Evolutionary conservation across 805 yeast species (phyloP).

Genomic region (Komagataella pseudopastoris): DNA sequence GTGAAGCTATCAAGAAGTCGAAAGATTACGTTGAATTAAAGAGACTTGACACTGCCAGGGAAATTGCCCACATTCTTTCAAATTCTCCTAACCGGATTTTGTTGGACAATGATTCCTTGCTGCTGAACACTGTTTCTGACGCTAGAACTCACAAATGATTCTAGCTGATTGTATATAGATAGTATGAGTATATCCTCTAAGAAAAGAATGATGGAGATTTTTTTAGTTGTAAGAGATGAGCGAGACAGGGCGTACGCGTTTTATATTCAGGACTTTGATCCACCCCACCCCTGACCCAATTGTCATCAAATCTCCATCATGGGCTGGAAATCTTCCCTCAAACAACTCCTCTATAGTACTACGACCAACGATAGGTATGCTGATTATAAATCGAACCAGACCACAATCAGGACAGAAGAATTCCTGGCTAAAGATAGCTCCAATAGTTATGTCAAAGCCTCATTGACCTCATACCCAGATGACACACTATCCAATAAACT

Average conservation of each 20-base stretch:
- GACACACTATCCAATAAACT: constrained; percentile 6
- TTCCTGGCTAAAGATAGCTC: constrained; percentile 1
- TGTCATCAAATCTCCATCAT: background rate
- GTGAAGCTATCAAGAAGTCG: constrained; percentile 96
- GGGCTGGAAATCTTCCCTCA: constrained; percentile 9
- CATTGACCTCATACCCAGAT: constrained; percentile 12
- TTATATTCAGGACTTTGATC: background rate
- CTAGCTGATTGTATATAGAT: constrained; percentile 1
- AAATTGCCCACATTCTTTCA: constrained; percentile 78
- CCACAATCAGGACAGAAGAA: background rate
- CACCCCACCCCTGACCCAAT: background rate
- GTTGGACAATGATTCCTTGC: constrained; percentile 82
- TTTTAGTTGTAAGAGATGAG: background rate
- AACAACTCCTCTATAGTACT: constrained; percentile 47
- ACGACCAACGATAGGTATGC: constrained; percentile 62
- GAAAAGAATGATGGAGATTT: constrained; percentile 2
- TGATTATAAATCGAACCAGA: constrained; percentile 30
- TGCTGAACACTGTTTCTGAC: constrained; percentile 81
- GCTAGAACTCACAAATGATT: constrained; percentile 27
- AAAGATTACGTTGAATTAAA: constrained; percentile 93
- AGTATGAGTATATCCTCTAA: background rate
- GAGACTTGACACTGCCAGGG: constrained; percentile 94
- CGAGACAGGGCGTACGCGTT: background rate
- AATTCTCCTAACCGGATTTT: constrained; percentile 84
- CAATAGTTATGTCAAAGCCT: constrained; percentile 4